Evolutionary conservation across 179 eudicot genomes (phyloP).

Genomic region (Patellifolia procumbens): DNA sequence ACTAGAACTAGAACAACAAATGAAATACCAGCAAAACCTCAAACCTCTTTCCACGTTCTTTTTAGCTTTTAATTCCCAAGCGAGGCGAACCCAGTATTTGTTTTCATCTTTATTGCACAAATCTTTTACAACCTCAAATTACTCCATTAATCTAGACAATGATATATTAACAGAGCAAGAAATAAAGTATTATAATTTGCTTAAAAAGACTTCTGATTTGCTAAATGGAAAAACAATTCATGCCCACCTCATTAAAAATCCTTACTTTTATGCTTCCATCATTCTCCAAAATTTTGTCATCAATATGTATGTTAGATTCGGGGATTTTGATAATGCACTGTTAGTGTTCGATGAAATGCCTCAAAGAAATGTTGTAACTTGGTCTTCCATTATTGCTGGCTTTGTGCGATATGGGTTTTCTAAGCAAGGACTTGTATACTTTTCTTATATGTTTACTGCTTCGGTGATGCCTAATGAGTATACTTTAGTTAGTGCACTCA

Average conservation of each 20-base stretch:
- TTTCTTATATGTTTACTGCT: conserved; percentile 42
- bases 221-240: conserved; percentile 49
- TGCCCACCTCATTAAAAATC: conserved; percentile 44
- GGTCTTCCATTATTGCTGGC: conserved; percentile 58
- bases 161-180: neutral
- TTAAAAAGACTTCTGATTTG: conserved; percentile 36
- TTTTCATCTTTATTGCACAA: conserved; percentile 1
- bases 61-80: neutral
- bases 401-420: conserved; percentile 44
- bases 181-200: conserved; percentile 30
- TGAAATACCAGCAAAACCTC: neutral
- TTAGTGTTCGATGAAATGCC: conserved; percentile 70
- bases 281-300: conserved; percentile 53
- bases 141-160: conserved; percentile 10
- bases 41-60: conserved; percentile 6
- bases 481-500: conserved; percentile 49
- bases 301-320: conserved; percentile 42
- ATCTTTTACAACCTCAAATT: neutral
- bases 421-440: conserved; percentile 34
- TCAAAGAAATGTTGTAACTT: conserved; percentile 51
- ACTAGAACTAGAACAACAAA: no score
- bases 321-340: conserved; percentile 40
- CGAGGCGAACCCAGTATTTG: conserved; percentile 10
- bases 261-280: conserved; percentile 27
- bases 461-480: conserved; percentile 50